Percentiles rank a stretch among this genome's conserved stretches.
Evolutionary conservation across 1,139 yeast genomes (phyloP).

Genomic region (Yamadazyma buinensis): DNA sequence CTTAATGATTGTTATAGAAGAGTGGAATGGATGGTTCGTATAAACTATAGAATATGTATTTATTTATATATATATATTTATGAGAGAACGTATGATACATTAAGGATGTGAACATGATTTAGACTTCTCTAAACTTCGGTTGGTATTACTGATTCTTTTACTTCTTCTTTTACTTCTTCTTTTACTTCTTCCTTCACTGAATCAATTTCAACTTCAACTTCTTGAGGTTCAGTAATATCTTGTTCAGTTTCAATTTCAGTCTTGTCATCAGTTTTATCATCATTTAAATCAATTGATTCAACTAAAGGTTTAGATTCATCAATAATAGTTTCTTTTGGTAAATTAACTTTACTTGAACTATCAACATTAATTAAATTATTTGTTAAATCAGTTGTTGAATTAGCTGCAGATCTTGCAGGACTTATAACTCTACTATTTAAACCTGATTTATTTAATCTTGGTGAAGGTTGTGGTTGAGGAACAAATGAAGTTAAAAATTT

Average conservation of each 20-base stretch:
- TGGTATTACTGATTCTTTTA: neutral
- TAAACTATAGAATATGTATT: too few relatives aligned
- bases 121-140: neutral
- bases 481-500: constrained; percentile 39
- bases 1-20: too few relatives aligned
- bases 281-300: neutral
- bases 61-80: neutral
- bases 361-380: constrained; percentile 32
- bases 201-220: constrained; percentile 5
- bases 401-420: constrained; percentile 12
- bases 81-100: neutral
- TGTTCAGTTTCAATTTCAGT: constrained; percentile 7
- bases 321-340: constrained; percentile 44
- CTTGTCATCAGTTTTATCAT: constrained; percentile 6
- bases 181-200: constrained; percentile 7
- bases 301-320: constrained; percentile 19
- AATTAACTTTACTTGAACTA: constrained; percentile 26
- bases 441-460: constrained; percentile 2
- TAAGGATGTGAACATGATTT: neutral
- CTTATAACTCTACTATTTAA: constrained; percentile 5
- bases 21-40: too few relatives aligned
- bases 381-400: constrained; percentile 11
- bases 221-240: constrained; percentile 5
- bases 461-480: constrained; percentile 22
- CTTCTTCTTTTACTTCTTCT: constrained; percentile 1